These are phyloP conservation scores for Ganoderma lucidum DNA, from an alignment of 1,284 basidiomycete species.

Conservation along the genomic window DNA sequence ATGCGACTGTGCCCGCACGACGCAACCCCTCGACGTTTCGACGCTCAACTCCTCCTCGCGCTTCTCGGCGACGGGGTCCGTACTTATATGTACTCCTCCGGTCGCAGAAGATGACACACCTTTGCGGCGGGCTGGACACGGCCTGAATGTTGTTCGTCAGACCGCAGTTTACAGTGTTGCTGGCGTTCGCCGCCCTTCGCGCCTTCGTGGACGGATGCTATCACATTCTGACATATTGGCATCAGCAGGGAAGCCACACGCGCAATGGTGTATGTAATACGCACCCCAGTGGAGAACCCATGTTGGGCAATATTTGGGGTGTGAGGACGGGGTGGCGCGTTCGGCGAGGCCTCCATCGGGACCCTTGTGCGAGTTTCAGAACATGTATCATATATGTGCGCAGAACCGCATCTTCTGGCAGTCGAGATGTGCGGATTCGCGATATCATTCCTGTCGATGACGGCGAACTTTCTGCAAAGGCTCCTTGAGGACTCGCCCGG, in stretches of 20 bases:
- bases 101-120: neutral
- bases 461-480: neutral
- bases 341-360: neutral
- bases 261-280: neutral
- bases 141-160: neutral
- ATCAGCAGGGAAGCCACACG: slow-evolving; percentile 1
- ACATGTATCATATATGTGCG: neutral
- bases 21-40: neutral
- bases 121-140: neutral
- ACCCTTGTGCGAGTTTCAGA: neutral
- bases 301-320: neutral
- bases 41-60: neutral
- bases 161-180: slow-evolving; percentile 4
- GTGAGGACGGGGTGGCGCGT: neutral
- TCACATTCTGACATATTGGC: neutral
- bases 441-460: neutral
- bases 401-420: neutral
- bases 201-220: neutral
- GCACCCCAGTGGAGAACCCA: neutral
- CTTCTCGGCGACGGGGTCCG: neutral
- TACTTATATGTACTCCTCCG: neutral
- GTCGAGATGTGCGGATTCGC: neutral
- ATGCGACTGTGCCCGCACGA: neutral
- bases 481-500: neutral
- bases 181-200: neutral